phyloP scores from a whole-genome alignment of 2,329 filamentous ascomycete genomes.

The Metarhizium robertsii region DNA sequence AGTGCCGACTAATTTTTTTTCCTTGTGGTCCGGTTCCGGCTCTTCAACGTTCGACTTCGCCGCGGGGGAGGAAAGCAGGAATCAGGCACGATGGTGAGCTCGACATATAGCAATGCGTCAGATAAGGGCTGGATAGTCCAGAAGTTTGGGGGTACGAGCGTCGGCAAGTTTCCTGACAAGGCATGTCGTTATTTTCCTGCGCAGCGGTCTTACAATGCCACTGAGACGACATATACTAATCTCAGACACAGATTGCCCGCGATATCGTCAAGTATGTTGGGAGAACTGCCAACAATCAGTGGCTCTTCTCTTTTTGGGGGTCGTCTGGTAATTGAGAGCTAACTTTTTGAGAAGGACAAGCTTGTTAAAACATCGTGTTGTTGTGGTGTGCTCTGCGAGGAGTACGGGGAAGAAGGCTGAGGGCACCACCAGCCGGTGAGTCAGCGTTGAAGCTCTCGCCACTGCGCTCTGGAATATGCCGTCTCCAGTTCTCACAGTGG shows the following conservation, averaged over 20 bases:
- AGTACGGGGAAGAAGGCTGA: slow-evolving; percentile 91
- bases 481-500: not conserved
- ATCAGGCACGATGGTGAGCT: slow-evolving; percentile 21
- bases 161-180: slow-evolving; percentile 83
- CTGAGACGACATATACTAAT: slow-evolving; percentile 4
- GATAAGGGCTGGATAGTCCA: slow-evolving; percentile 70
- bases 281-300: not conserved
- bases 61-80: not conserved
- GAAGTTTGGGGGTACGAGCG: slow-evolving; percentile 91
- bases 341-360: slow-evolving; percentile 22
- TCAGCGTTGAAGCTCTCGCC: slow-evolving; percentile 14
- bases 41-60: not conserved
- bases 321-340: not conserved
- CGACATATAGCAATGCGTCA: slow-evolving; percentile 24
- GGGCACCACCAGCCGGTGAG: slow-evolving; percentile 89
- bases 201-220: not conserved
- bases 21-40: slow-evolving; percentile 1
- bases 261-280: slow-evolving; percentile 32
- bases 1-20: not conserved
- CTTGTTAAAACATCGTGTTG: slow-evolving; percentile 63
- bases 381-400: slow-evolving; percentile 90
- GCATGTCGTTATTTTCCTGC: slow-evolving; percentile 23
- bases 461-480: not conserved
- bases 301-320: not conserved
- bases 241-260: slow-evolving; percentile 25